phyloP scores from a whole-genome alignment of 2,329 filamentous ascomycete species.

The Pseudogymnoascus sp. region DNA sequence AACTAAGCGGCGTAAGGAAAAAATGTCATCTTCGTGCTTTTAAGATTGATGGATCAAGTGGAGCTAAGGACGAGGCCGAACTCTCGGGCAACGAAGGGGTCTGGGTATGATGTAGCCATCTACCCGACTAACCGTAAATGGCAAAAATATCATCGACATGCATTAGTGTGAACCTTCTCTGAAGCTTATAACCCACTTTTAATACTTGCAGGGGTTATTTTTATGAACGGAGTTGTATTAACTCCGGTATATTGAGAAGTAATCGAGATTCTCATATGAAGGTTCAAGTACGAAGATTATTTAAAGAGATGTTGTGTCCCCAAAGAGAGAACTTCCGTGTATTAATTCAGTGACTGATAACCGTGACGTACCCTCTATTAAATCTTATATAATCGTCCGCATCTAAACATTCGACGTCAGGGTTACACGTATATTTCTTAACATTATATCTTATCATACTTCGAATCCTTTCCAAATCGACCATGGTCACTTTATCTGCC shows the following conservation, averaged over 20 bases:
- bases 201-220: too few species aligned
- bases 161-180: not conserved
- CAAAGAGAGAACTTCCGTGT: not conserved
- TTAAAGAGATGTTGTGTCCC: not conserved
- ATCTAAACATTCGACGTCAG: not conserved
- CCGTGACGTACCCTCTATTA: not conserved
- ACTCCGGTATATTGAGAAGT: not conserved
- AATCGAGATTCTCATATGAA: not conserved
- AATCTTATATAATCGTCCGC: not conserved
- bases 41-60: not conserved
- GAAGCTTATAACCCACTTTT: not conserved
- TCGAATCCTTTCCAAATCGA: constrained; percentile 13
- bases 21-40: not conserved
- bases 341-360: not conserved
- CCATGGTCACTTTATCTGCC: constrained; percentile 30
- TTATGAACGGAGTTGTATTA: not conserved
- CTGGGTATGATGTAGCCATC: not conserved
- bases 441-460: not conserved
- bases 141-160: not conserved
- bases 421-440: not conserved
- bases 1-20: not conserved
- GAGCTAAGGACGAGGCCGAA: not conserved
- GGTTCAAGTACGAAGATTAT: not conserved
- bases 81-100: not conserved
- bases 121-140: not conserved